Evolutionary conservation across 805 yeast species (phyloP), one percentile per base, ranked within the genome.

Genomic region (Ogataea glucozyma): DNA sequence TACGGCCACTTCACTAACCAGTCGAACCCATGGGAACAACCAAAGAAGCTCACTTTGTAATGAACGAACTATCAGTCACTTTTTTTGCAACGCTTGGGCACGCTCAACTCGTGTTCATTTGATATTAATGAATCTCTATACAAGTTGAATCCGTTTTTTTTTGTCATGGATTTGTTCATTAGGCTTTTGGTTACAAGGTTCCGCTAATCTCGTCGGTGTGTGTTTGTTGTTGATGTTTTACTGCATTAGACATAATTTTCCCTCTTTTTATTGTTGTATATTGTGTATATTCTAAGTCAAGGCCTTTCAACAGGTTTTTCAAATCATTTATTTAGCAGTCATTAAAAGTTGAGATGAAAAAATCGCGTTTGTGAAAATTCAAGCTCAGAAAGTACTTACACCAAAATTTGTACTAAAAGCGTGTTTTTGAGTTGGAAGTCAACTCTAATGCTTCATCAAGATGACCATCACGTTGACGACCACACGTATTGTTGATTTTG

Each of bases 1-100:
- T 91, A 93, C 73, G 99, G 99, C 69, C 99, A 93, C 76, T 93
- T 93, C 87, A 93, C 99, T 68, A 88, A 93, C 85, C 99, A 91
- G 80, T 85, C 83, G 66, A 86, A 88, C 83, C 77, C 97, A 64
- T 93, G 99, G 99, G 99, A 93, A 81, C 82, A 87, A 75, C 96
- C 97, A 73, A 88, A 85, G 77, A 73, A 75, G 60, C 79, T 86
- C 69, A 72, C 70, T 58, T 76, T 74, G 50, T 85, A 81, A 71
- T 47, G 55, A 31, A 29, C 35, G 18, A 31, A 33, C 20, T 16
- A 16, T 19, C 34, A 11, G 14, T 16, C 12, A 19, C 34, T n/a
- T n/a, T n/a, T n/a, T n/a, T n/a, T n/a, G n/a, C 16, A 18, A 10
- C 8, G 12, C 34, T 31, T 26, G 31, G 17, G 21, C 48, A 49